Conservation (phyloP, 768 basidiomycete species). For the Lactarius sanguifluus region DNA sequence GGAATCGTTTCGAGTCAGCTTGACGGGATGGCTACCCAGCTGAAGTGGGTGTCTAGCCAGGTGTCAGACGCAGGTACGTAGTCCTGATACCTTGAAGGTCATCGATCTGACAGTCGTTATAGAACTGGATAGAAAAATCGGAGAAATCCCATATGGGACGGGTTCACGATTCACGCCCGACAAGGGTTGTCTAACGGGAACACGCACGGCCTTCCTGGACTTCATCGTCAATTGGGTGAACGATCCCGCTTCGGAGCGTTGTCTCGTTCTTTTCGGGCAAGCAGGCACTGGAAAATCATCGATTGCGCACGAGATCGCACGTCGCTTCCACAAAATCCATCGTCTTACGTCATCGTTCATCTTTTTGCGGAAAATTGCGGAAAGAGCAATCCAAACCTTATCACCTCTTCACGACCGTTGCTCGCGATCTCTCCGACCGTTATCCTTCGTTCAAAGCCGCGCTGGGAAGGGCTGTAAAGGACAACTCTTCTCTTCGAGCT, state of each 20-base stretch:
- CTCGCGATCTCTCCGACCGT: background rate
- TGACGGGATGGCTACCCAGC: background rate
- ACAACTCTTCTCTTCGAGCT: background rate
- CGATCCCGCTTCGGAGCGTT: background rate
- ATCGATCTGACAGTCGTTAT: background rate
- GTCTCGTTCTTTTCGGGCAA: constrained; percentile 6
- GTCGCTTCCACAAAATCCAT: background rate
- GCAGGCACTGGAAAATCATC: background rate
- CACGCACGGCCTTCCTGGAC: background rate
- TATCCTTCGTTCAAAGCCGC: background rate
- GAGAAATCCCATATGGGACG: background rate
- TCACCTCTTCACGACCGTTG: constrained; percentile 3
- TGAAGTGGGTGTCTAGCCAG: background rate
- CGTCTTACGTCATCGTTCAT: background rate
- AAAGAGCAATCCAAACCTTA: constrained; percentile 2
- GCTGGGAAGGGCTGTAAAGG: background rate
- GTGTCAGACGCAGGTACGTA: background rate
- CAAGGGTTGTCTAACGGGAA: background rate
- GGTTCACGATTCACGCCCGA: background rate
- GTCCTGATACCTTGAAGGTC: background rate
- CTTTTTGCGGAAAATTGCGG: constrained; percentile 3
- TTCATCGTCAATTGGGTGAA: background rate
- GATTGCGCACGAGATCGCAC: background rate
- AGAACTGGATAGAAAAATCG: background rate
- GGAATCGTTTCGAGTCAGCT: background rate